Conservation (phyloP, 2,329 filamentous ascomycete genomes). For the Lasiodiplodia sp. region DNA sequence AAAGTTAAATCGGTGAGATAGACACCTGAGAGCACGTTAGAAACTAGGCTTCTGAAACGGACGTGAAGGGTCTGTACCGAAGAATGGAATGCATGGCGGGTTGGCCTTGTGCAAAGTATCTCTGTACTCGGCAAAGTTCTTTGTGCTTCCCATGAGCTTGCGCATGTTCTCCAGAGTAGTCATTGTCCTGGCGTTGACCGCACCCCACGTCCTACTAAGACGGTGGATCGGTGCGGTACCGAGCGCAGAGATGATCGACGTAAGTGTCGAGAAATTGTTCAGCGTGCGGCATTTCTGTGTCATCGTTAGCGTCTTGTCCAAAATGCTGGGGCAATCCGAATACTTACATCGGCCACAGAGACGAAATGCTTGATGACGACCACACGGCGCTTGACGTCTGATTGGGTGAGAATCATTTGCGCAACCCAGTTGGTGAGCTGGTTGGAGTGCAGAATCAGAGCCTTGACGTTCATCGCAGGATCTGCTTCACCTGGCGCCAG, state of each 20-base stretch:
- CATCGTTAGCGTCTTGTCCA: conserved; percentile 35
- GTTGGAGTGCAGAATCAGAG: conserved; percentile 95
- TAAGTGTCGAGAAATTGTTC: conserved; percentile 97
- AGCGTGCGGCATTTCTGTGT: conserved; percentile 89
- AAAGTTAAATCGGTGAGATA: conserved; percentile 98
- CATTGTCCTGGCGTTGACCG: conserved; percentile 85
- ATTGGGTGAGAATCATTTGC: conserved; percentile 96
- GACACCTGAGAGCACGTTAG: conserved; percentile 67
- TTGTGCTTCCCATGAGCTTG: conserved; percentile 93
- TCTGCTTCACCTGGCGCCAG: conserved; percentile 80
- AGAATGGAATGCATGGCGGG: conserved; percentile 97
- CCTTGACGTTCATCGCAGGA: conserved; percentile 92
- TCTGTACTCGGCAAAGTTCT: conserved; percentile 97
- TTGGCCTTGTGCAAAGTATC: conserved; percentile 92
- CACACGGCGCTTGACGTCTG: conserved; percentile 93
- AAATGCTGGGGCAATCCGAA: neutral
- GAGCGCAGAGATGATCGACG: conserved; percentile 95
- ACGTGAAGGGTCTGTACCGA: conserved; percentile 65
- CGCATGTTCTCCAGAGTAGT: conserved; percentile 88
- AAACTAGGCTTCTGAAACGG: conserved; percentile 3
- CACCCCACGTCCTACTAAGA: conserved; percentile 90
- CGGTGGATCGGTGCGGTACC: conserved; percentile 95
- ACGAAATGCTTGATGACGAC: conserved; percentile 99
- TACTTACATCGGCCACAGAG: conserved; percentile 87
- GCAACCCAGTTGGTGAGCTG: conserved; percentile 99